A percentile compares a stretch with the other conserved stretches of the same genome.
These are phyloP conservation scores for Cyathus striatus DNA, from an alignment of 768 basidiomycete genomes.

Conservation along the genomic window DNA sequence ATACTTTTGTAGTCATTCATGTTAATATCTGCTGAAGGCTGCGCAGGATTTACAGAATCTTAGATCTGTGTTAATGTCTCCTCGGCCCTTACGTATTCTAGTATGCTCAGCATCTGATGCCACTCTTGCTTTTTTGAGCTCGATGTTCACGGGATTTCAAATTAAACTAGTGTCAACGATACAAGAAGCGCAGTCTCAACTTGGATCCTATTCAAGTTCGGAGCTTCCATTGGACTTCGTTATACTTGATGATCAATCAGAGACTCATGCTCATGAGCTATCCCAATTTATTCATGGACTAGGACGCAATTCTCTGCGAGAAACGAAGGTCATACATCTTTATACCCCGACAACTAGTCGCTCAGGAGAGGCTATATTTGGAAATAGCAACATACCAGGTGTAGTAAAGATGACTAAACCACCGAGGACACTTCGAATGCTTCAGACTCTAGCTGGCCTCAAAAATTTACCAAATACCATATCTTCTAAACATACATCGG, in stretches of 20 bases:
- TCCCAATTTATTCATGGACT: conserved; percentile 41
- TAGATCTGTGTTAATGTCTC: conserved; percentile 39
- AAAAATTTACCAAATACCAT: conserved; percentile 49
- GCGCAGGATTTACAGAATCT: conserved; percentile 41
- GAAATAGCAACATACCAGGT: conserved; percentile 43
- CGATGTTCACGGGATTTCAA: conserved; percentile 51
- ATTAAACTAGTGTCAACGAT: conserved; percentile 39
- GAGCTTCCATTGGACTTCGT: conserved; percentile 52
- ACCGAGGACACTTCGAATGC: conserved; percentile 51
- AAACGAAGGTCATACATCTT: conserved; percentile 65
- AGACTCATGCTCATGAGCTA: conserved; percentile 52
- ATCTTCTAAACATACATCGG: conserved; percentile 27
- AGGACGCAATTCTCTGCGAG: conserved; percentile 28
- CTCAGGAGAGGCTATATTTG: conserved; percentile 45
- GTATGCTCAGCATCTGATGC: conserved; percentile 56
- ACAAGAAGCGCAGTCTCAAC: conserved; percentile 37
- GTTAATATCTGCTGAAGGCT: conserved; percentile 30
- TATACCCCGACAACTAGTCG: conserved; percentile 67
- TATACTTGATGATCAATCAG: conserved; percentile 63
- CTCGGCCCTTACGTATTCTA: conserved; percentile 43
- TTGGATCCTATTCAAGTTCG: conserved; percentile 24
- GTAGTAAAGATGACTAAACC: conserved; percentile 71
- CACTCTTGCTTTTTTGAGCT: conserved; percentile 49
- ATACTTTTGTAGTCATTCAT: conserved; percentile 1
- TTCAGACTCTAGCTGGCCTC: conserved; percentile 56